Evolutionary conservation across 768 basidiomycete species (phyloP).

Genomic region (Lyophyllum semitale): DNA sequence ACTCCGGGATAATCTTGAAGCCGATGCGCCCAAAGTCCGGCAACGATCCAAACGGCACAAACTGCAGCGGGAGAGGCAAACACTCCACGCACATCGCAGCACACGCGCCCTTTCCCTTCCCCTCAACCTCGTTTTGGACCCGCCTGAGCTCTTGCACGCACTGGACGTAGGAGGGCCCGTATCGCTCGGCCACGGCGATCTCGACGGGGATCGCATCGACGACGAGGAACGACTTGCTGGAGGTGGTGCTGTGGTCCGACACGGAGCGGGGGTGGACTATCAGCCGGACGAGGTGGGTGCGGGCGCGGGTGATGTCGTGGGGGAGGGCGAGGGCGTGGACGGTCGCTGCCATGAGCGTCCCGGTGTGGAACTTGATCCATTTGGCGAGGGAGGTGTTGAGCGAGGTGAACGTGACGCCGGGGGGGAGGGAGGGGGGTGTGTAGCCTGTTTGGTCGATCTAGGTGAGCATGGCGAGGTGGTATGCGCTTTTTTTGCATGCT

Average conservation of each 20-base stretch:
- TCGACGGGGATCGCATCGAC: conserved; percentile 20
- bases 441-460: conserved; percentile 3
- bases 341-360: conserved; percentile 28
- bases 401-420: conserved; percentile 25
- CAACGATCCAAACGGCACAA: conserved; percentile 33
- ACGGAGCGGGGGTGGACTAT: conserved; percentile 6
- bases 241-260: conserved; percentile 22
- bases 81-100: conserved; percentile 28
- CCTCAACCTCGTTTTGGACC: conserved; percentile 27
- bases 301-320: conserved; percentile 21
- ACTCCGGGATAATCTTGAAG: conserved; percentile 7
- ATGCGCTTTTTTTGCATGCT: conserved; percentile 9
- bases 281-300: conserved; percentile 14
- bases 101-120: conserved; percentile 20
- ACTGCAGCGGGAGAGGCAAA: conserved; percentile 29
- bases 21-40: conserved; percentile 15
- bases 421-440: conserved; percentile 11
- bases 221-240: conserved; percentile 29
- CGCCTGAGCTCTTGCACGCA: conserved; percentile 17
- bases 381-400: conserved; percentile 32
- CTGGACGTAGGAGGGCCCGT: conserved; percentile 23
- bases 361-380: conserved; percentile 31
- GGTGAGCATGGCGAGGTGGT: conserved; percentile 7
- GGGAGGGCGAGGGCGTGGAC: conserved; percentile 30
- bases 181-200: background rate